phyloP scores from a whole-genome alignment of 441 rosid species.

The Manihot esculenta region DNA sequence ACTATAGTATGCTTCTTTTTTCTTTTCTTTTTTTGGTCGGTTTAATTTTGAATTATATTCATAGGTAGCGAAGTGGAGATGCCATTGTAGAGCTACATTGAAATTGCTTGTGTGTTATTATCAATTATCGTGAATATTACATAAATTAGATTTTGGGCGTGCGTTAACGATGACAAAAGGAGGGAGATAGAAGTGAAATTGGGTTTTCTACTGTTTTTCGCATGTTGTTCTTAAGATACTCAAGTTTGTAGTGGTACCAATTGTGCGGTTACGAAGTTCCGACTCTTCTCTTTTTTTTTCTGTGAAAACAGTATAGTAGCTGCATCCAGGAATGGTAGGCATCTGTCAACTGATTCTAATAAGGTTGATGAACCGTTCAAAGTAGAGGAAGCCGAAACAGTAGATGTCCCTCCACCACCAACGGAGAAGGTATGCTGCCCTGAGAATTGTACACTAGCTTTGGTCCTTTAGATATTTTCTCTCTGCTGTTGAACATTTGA shows the following conservation, averaged over 20 bases:
- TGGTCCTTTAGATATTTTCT: not conserved
- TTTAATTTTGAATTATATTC: not conserved
- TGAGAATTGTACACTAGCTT: not conserved
- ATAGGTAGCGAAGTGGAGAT: not conserved
- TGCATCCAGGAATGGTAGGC: conserved; percentile 44
- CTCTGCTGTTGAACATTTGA: conserved; percentile 4
- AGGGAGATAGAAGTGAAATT: not conserved
- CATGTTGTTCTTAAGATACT: not conserved
- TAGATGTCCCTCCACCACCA: conserved; percentile 69
- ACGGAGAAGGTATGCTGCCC: conserved; percentile 58
- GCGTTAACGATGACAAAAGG: not conserved
- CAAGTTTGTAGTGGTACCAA: not conserved
- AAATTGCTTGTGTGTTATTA: not conserved
- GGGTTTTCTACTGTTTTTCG: not conserved
- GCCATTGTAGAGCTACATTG: not conserved
- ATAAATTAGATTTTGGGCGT: conserved; percentile 2
- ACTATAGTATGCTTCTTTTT: conserved; percentile 41
- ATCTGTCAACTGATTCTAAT: conserved; percentile 61
- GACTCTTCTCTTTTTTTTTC: not conserved
- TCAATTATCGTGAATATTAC: not conserved
- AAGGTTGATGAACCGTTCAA: conserved; percentile 71
- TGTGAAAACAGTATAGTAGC: conserved; percentile 36
- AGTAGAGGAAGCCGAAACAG: conserved; percentile 91
- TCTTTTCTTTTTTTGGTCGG: not conserved
- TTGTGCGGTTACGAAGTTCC: not conserved